Conservation (phyloP, 2,329 filamentous ascomycete genomes). For the Trichoderma aggressivum region DNA sequence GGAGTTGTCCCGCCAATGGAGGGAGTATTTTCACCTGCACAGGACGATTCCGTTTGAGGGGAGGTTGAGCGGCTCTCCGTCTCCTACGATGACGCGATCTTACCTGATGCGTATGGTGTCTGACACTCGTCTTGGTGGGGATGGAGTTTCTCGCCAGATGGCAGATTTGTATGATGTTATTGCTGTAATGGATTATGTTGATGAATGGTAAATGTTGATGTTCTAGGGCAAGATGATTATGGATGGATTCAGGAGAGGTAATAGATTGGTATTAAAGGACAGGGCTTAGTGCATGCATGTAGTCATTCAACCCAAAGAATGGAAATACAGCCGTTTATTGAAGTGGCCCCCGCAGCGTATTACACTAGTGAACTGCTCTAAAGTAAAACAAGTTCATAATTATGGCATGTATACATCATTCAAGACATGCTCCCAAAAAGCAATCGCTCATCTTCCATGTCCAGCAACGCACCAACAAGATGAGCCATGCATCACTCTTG, state of each 20-base stretch:
- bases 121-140: neutral
- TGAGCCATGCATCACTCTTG: neutral
- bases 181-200: neutral
- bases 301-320: neutral
- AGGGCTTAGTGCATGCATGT: too few relatives aligned
- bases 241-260: neutral
- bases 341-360: too few relatives aligned
- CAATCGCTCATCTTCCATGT: neutral
- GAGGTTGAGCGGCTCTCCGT: neutral
- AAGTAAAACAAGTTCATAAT: too few relatives aligned
- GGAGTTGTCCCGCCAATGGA: neutral
- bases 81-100: neutral
- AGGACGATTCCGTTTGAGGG: neutral
- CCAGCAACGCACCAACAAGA: neutral
- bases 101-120: neutral
- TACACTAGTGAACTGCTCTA: too few relatives aligned
- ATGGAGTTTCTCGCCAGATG: neutral
- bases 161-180: neutral
- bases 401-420: neutral
- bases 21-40: neutral
- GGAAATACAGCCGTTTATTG: too few relatives aligned
- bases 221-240: neutral
- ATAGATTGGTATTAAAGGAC: neutral
- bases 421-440: neutral
- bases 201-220: neutral